Evolutionary conservation across 257 asterid genomes (phyloP), one percentile per base, ranked within the genome.

Genomic region (Solanum corneliomulleri): DNA sequence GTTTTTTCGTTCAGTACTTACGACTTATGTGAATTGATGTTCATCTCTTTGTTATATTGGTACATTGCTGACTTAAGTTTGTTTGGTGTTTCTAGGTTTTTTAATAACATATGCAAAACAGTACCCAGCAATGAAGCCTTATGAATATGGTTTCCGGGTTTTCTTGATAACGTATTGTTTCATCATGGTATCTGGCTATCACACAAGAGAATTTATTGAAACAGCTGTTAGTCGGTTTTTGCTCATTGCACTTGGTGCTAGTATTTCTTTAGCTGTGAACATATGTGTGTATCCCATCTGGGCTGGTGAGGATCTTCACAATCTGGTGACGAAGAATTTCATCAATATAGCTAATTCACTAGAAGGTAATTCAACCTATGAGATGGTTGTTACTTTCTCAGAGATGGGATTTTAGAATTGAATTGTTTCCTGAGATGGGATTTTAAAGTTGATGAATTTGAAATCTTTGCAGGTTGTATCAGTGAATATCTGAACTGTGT

Each of bases 291-390:
- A 91, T 89, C 98, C 98, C 37, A 93, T 95, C 86, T 94, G 98
- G 98, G 92, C 98, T 4, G 98, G 98, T 11, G 98, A 94, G 72
- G 98, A 95, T 92, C 93, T 95, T 77, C 98, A 95, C 89, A 85
- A 91, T 69, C 87, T 94, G 82, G 98, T 95, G 18, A 94, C 93
- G 4, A 93, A 92, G 82, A 95, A 94, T 86, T 94, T 95, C 44
- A 70, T 64, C 2, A 94, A 91, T n/a, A 93, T 95, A 42, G 98
- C 98, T 29, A 78, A 88, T 86, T 94, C 98, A 74, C 88, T 94
- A 70, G 98, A 95, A 94, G 98, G 98, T 94, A 75, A 75, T 88
- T 10, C 84, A 80, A 45, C 66, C 68, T 47, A 56, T 47, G 42
- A 80, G 68, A 16, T 80, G 42, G 41, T 80, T 49, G 11, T 23